A percentile compares a stretch with the other conserved stretches of the same genome.
Evolutionary conservation across 2,329 filamentous ascomycete genomes (phyloP).

Genomic region (Calonectria ilicicola): DNA sequence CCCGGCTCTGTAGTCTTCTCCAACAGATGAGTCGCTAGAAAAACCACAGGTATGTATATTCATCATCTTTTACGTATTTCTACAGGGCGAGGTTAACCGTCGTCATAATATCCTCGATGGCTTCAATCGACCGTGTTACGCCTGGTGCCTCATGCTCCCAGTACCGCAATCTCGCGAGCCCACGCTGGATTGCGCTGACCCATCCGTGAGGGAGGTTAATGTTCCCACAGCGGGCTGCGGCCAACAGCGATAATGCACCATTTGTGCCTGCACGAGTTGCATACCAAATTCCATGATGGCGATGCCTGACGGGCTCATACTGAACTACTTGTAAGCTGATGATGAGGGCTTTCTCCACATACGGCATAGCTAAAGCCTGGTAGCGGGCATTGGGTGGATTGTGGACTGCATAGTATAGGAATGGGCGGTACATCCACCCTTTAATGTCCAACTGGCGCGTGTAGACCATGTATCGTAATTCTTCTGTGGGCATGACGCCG

Average conservation of each 20-base stretch:
- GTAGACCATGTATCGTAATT: slow-evolving; percentile 7
- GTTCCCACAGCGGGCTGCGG: not conserved
- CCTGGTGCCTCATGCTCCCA: slow-evolving; percentile 18
- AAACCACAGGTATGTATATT: not conserved
- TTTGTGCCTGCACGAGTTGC: slow-evolving; percentile 28
- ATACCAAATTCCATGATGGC: slow-evolving; percentile 43
- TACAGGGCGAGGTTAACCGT: not conserved
- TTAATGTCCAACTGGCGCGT: slow-evolving; percentile 8
- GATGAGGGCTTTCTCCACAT: slow-evolving; percentile 11
- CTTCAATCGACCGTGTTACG: slow-evolving; percentile 2
- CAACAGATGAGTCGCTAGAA: not conserved
- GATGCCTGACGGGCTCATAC: slow-evolving; percentile 25
- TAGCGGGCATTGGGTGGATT: slow-evolving; percentile 17
- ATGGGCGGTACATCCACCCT: slow-evolving; percentile 9
- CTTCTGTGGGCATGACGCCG: not conserved
- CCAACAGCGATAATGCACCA: slow-evolving; percentile 8
- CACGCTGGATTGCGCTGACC: not conserved
- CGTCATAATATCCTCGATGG: slow-evolving; percentile 1
- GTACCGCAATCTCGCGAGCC: not conserved
- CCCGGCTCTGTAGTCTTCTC: not conserved
- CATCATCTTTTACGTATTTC: not conserved
- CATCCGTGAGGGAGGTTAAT: slow-evolving; percentile 1
- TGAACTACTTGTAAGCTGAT: not conserved
- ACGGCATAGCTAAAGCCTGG: slow-evolving; percentile 34
- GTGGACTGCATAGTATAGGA: slow-evolving; percentile 16